phyloP scores from a whole-genome alignment of 768 basidiomycete genomes.

The Leccinum obscurum region DNA sequence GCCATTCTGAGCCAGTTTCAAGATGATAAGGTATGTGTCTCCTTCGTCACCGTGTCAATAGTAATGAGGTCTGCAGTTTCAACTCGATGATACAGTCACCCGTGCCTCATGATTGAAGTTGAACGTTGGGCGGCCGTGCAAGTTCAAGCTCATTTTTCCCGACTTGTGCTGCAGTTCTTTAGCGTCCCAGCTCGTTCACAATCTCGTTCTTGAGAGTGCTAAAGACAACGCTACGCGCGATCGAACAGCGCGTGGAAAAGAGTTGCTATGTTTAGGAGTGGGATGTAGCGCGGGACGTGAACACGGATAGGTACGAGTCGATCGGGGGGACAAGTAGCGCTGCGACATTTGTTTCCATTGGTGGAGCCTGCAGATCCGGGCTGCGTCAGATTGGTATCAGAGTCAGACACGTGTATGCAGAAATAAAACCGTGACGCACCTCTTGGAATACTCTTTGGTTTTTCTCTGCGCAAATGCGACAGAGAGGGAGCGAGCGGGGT shows the following conservation, averaged over 20 bases:
- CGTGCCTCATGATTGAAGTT: no score
- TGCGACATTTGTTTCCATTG: constrained; percentile 88
- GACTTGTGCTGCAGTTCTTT: no score
- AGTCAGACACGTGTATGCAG: constrained; percentile 35
- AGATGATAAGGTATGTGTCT: no score
- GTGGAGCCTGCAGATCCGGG: constrained; percentile 83
- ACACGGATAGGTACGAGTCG: constrained; percentile 95
- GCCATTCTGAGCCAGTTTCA: no score
- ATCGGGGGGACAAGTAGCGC: constrained; percentile 91
- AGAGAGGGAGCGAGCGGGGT: no score
- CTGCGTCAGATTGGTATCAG: constrained; percentile 37
- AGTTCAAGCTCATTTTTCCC: no score
- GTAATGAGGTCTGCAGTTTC: no score
- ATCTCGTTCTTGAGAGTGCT: constrained; percentile 97
- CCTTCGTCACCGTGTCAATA: no score
- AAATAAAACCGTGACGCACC: constrained; percentile 42
- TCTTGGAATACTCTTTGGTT: constrained; percentile 82
- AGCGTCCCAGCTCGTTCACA: constrained; percentile 58
- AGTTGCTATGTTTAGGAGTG: constrained; percentile 81
- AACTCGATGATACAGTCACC: no score
- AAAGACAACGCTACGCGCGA: constrained; percentile 92
- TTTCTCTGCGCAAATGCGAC: constrained; percentile 70
- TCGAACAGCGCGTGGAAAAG: constrained; percentile 85
- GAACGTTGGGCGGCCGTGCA: no score
- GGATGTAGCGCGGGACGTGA: constrained; percentile 89